Percentiles rank a stretch among this genome's conserved stretches.
Conservation (phyloP, 208 protist species). For the Acanthamoeba royreba region DNA sequence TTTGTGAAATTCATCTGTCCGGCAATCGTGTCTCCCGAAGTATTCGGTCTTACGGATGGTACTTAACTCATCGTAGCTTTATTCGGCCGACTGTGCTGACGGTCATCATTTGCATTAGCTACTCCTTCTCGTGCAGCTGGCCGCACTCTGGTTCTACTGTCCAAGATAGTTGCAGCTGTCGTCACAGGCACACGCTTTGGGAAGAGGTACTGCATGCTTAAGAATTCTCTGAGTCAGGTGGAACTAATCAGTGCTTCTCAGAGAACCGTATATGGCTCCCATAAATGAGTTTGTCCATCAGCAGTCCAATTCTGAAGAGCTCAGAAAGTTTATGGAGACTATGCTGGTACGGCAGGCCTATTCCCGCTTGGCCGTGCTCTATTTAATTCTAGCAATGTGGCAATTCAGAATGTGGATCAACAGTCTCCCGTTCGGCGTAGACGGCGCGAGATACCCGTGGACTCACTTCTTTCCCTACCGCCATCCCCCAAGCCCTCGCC, state of each 20-base stretch:
- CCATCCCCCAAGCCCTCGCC: background rate
- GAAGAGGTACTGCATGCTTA: background rate
- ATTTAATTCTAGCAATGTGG: background rate
- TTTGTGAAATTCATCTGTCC: conserved; percentile 46
- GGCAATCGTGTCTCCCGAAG: conserved; percentile 8
- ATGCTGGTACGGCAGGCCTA: conserved; percentile 38
- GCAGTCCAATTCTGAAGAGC: background rate
- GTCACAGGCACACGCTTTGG: conserved; percentile 11
- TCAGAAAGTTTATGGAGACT: background rate
- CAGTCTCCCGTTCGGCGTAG: background rate
- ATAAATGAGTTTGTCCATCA: background rate
- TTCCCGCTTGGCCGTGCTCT: too few relatives aligned
- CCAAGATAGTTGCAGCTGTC: conserved; percentile 3
- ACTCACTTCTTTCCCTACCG: background rate
- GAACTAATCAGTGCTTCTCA: background rate
- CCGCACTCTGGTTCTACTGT: background rate
- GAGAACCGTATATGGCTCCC: background rate
- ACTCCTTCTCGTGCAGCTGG: background rate
- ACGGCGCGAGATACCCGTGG: background rate
- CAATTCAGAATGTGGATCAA: background rate
- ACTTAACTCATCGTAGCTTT: background rate
- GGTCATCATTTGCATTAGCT: background rate
- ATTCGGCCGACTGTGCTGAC: background rate
- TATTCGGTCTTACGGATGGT: conserved; percentile 18
- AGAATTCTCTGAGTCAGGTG: background rate